phyloP scores from a whole-genome alignment of 805 yeast species.

The Blastobotrys mokoenaii region DNA sequence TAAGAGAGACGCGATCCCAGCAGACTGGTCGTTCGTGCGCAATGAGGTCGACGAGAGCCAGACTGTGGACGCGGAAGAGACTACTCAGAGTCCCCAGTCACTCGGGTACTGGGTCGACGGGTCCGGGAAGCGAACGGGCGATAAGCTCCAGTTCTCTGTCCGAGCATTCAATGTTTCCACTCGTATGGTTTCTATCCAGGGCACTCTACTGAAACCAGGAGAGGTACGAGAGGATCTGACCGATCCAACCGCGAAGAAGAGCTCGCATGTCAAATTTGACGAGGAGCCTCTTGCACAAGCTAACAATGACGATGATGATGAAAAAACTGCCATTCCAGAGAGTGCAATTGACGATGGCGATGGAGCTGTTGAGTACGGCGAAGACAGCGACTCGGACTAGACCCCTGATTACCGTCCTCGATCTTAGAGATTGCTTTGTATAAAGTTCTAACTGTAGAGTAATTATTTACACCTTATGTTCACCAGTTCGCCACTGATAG shows the following conservation, averaged over 20 bases:
- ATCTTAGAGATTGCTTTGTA: too few species aligned
- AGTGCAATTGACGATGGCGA: slow-evolving; percentile 3
- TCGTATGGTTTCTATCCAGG: slow-evolving; percentile 76
- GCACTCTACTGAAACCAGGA: slow-evolving; percentile 64
- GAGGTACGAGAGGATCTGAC: slow-evolving; percentile 33
- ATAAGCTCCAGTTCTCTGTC: slow-evolving; percentile 69
- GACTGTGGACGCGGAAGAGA: slow-evolving; percentile 11
- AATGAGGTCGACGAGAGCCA: slow-evolving; percentile 52
- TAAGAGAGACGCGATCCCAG: slow-evolving; percentile 78
- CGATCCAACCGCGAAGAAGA: slow-evolving; percentile 1
- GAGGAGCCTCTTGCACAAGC: not conserved
- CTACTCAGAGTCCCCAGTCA: slow-evolving; percentile 34
- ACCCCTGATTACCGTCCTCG: too few species aligned
- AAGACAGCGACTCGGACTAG: too few species aligned
- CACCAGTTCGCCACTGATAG: not conserved
- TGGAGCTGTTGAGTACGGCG: not conserved
- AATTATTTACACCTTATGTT: not conserved
- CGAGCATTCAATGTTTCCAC: slow-evolving; percentile 62
- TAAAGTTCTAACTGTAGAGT: not conserved
- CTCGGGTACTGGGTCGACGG: slow-evolving; percentile 86
- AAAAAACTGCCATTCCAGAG: not conserved
- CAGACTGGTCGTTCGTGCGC: slow-evolving; percentile 76
- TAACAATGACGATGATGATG: not conserved
- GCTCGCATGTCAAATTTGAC: slow-evolving; percentile 15
- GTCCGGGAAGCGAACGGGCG: slow-evolving; percentile 66